These are phyloP conservation scores for Paradendryphiella salina DNA, from an alignment of 2,329 filamentous ascomycete species.

Conservation along the genomic window DNA sequence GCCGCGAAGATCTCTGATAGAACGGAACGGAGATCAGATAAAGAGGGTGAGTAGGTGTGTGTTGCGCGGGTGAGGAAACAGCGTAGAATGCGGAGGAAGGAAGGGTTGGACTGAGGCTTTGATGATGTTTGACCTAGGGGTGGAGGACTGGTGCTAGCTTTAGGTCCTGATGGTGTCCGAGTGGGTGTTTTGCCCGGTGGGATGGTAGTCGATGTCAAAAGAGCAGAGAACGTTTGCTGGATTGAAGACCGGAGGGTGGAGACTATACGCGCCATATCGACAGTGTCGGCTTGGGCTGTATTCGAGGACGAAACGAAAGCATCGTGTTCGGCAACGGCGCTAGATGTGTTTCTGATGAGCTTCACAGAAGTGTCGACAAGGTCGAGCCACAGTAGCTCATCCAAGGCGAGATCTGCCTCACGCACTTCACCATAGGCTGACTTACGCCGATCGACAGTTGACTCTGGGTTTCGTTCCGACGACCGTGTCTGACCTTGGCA, in stretches of 20 bases:
- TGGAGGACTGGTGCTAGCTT: constrained; percentile 19
- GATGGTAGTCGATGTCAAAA: constrained; percentile 69
- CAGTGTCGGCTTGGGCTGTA: constrained; percentile 18
- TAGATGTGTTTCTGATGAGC: constrained; percentile 52
- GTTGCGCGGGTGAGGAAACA: constrained; percentile 86
- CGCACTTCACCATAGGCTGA: constrained; percentile 51
- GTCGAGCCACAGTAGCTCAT: constrained; percentile 68
- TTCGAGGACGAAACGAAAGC: constrained; percentile 31
- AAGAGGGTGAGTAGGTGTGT: constrained; percentile 72
- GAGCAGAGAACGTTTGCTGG: constrained; percentile 85
- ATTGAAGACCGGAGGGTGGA: constrained; percentile 75
- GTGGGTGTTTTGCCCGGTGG: constrained; percentile 23
- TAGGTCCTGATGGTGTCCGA: constrained; percentile 32
- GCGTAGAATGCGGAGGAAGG: constrained; percentile 85
- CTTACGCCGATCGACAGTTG: constrained; percentile 47
- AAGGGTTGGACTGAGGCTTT: constrained; percentile 60
- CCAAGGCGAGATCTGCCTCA: constrained; percentile 61
- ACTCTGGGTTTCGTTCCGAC: constrained; percentile 39
- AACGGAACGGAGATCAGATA: constrained; percentile 83
- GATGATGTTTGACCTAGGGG: constrained; percentile 26
- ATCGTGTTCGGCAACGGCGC: constrained; percentile 53
- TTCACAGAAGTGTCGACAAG: constrained; percentile 65
- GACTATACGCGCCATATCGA: constrained; percentile 66
- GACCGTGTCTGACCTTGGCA: constrained; percentile 82
- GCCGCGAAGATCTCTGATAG: constrained; percentile 89